Evolutionary conservation across 352 stramenopile genomes (phyloP).

Genomic region (Pythium folliculosum): DNA sequence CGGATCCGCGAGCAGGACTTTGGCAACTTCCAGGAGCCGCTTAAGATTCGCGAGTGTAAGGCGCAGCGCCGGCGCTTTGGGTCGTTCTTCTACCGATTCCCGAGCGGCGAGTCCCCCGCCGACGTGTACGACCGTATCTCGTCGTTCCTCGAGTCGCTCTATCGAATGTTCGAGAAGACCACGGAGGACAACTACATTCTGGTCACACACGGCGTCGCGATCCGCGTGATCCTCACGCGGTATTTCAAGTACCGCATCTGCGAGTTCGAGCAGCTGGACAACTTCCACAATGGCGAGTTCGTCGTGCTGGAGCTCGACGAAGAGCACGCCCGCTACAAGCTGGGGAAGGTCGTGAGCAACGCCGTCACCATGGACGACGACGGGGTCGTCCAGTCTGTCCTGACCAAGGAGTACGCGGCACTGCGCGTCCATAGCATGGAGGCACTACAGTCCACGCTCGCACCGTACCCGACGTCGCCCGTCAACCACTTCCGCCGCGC

Average conservation of each 20-base stretch:
- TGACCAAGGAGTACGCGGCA: slow-evolving; percentile 49
- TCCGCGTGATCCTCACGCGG: slow-evolving; percentile 86
- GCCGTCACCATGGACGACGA: slow-evolving; percentile 49
- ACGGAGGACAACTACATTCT: slow-evolving; percentile 84
- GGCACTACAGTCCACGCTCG: slow-evolving; percentile 42
- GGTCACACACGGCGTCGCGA: slow-evolving; percentile 86
- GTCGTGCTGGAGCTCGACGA: slow-evolving; percentile 81
- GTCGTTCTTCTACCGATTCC: slow-evolving; percentile 90
- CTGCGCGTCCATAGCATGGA: slow-evolving; percentile 55
- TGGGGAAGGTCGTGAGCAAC: slow-evolving; percentile 72
- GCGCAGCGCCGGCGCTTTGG: slow-evolving; percentile 73
- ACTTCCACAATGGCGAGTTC: slow-evolving; percentile 86
- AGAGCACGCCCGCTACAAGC: slow-evolving; percentile 52
- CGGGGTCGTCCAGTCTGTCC: slow-evolving; percentile 32
- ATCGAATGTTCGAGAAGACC: slow-evolving; percentile 82
- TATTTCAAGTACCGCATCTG: slow-evolving; percentile 89
- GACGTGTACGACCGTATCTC: slow-evolving; percentile 90
- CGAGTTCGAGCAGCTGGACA: slow-evolving; percentile 84
- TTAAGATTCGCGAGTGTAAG: slow-evolving; percentile 84
- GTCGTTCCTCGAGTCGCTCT: slow-evolving; percentile 87
- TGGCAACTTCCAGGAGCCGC: slow-evolving; percentile 87
- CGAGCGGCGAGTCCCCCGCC: slow-evolving; percentile 83
- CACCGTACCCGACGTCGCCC: slow-evolving; percentile 61
- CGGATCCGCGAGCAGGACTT: slow-evolving; percentile 91
- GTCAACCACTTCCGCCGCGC: slow-evolving; percentile 67